Evolutionary conservation across 140 eudicot genomes (phyloP).

Genomic region (Erigeron philadelphicus): DNA sequence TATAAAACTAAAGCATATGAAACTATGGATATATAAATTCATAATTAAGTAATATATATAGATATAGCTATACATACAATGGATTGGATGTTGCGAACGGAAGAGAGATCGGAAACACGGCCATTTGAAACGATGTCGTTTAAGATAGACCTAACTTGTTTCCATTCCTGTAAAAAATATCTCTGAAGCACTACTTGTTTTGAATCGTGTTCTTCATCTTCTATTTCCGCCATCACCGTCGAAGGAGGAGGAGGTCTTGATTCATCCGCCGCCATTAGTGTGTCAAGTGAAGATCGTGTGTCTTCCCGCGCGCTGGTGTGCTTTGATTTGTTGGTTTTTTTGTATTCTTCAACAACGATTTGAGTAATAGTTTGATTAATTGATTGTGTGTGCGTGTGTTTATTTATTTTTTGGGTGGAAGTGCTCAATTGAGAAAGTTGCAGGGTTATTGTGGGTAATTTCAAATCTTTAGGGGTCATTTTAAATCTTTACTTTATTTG

Average conservation of each 20-base stretch:
- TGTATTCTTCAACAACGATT: conserved; percentile 22
- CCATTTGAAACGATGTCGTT: conserved; percentile 65
- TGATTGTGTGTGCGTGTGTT: not conserved
- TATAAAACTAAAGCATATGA: too few species aligned
- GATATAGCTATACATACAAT: conserved; percentile 40
- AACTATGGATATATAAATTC: too few species aligned
- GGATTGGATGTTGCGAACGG: conserved; percentile 78
- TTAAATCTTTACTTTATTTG: too few species aligned
- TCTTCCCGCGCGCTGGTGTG: conserved; percentile 39
- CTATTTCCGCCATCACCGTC: conserved; percentile 22
- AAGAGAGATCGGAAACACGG: conserved; percentile 59
- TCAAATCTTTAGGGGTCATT: too few species aligned
- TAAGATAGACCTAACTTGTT: conserved; percentile 66
- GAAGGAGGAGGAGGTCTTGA: not conserved
- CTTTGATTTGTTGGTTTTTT: conserved; percentile 24
- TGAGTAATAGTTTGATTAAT: too few species aligned
- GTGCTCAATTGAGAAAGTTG: too few species aligned
- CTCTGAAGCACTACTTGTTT: conserved; percentile 56
- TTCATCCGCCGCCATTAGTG: conserved; percentile 35
- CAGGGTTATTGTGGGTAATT: too few species aligned
- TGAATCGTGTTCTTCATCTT: conserved; percentile 74
- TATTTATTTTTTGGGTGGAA: not conserved
- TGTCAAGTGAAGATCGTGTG: conserved; percentile 9
- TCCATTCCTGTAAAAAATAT: conserved; percentile 89
- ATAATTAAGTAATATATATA: too few species aligned